These are phyloP conservation scores for Petasospora rhodanensis DNA, from an alignment of 1,139 yeast species.

Conservation along the genomic window DNA sequence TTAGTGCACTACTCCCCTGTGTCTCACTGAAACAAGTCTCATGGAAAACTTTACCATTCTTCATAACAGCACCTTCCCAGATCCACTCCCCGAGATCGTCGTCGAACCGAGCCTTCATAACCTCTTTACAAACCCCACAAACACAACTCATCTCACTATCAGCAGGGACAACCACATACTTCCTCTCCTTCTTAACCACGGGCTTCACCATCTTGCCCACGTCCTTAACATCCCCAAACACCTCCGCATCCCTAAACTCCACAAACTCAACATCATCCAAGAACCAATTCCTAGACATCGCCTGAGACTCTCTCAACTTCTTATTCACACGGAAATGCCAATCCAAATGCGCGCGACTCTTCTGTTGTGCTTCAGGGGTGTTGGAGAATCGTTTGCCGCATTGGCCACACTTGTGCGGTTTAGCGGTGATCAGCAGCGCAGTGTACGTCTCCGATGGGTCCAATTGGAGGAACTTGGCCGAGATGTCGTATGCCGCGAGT, in stretches of 20 bases:
- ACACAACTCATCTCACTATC: conserved; percentile 57
- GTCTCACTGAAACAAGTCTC: conserved; percentile 79
- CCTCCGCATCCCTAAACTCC: conserved; percentile 62
- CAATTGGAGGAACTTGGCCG: conserved; percentile 15
- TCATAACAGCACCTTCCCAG: conserved; percentile 76
- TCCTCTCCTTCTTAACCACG: conserved; percentile 20
- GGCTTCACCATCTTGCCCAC: conserved; percentile 10
- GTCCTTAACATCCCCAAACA: conserved; percentile 30
- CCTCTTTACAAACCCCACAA: conserved; percentile 88
- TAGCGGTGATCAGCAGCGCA: conserved; percentile 48
- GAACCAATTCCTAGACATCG: conserved; percentile 82
- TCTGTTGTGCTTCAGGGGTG: conserved; percentile 52
- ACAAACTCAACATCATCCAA: conserved; percentile 72
- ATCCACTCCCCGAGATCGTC: conserved; percentile 95
- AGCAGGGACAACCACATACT: conserved; percentile 67
- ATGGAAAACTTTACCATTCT: conserved; percentile 74
- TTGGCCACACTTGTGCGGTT: conserved; percentile 79
- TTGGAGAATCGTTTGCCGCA: conserved; percentile 85
- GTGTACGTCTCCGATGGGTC: conserved; percentile 17
- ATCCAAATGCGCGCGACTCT: conserved; percentile 68
- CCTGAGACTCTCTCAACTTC: conserved; percentile 54
- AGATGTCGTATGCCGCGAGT: conserved; percentile 16
- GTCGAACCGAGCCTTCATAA: conserved; percentile 72
- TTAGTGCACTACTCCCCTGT: conserved; percentile 17
- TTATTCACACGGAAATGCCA: conserved; percentile 96